phyloP scores from a whole-genome alignment of 495 filamentous ascomycete species.

The Parmelia sp. region DNA sequence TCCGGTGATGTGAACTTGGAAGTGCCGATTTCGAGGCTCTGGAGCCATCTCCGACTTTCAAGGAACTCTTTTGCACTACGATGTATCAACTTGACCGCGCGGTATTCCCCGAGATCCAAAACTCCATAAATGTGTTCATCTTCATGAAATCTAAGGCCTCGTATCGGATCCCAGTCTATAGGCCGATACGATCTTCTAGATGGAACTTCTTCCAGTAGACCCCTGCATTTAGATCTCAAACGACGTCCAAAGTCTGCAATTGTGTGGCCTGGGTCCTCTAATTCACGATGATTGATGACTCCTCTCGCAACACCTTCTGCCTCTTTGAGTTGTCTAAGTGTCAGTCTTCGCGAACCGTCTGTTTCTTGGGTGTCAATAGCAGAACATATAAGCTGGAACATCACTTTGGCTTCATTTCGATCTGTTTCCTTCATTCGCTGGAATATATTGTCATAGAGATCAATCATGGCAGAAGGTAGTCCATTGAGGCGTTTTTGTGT shows the following conservation, averaged over 20 bases:
- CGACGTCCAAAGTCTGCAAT: background rate
- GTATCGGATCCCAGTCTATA: too few relatives aligned
- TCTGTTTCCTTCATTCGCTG: slow-evolving; percentile 1
- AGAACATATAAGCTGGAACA: background rate
- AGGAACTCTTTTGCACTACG: background rate
- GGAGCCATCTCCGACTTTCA: background rate
- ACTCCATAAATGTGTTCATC: too few relatives aligned
- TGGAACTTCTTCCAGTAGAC: background rate
- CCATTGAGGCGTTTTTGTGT: background rate
- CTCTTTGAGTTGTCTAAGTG: background rate
- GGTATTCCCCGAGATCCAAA: background rate
- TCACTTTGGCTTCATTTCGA: background rate
- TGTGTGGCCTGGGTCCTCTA: too few relatives aligned
- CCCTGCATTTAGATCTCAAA: background rate
- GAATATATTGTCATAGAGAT: background rate
- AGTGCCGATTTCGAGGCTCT: background rate
- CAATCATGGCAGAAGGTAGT: slow-evolving; percentile 1
- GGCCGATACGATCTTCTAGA: background rate
- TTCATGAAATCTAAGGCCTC: too few relatives aligned
- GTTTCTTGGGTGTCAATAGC: too few relatives aligned
- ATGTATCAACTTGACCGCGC: background rate
- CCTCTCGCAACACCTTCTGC: too few relatives aligned
- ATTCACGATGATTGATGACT: too few relatives aligned
- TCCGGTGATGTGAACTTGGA: background rate
- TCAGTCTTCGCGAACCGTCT: background rate